phyloP scores from a whole-genome alignment of 495 filamentous ascomycete species.

The Penicillium manginii region DNA sequence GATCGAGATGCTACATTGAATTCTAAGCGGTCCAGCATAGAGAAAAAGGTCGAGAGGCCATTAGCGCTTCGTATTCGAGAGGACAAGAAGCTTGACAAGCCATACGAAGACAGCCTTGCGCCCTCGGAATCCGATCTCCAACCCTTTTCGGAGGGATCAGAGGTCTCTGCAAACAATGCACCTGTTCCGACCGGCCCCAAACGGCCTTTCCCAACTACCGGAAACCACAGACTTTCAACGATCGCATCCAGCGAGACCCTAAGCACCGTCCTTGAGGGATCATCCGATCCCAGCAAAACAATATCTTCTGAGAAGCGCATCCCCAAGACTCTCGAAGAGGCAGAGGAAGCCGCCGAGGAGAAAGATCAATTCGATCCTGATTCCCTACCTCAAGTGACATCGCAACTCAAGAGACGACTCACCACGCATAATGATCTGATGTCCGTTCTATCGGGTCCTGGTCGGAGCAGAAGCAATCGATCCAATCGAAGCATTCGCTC shows the following conservation, averaged over 20 bases:
- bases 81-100: constrained; percentile 25
- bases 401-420: constrained; percentile 66
- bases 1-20: constrained; percentile 10
- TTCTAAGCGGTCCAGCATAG: constrained; percentile 14
- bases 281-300: neutral
- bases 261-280: constrained; percentile 48
- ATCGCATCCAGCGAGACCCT: constrained; percentile 69
- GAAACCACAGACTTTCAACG: constrained; percentile 71
- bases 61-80: constrained; percentile 13
- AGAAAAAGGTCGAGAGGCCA: constrained; percentile 12
- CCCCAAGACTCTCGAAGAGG: constrained; percentile 7
- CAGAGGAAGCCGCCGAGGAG: constrained; percentile 39
- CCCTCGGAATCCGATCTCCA: constrained; percentile 34
- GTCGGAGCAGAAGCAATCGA: constrained; percentile 65
- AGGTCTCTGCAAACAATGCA: constrained; percentile 44
- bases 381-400: constrained; percentile 48
- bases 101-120: constrained; percentile 27
- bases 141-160: constrained; percentile 40
- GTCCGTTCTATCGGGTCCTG: constrained; percentile 82
- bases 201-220: constrained; percentile 64
- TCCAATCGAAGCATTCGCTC: constrained; percentile 75
- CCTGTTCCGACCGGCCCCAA: constrained; percentile 45
- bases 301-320: constrained; percentile 1
- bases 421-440: constrained; percentile 94
- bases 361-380: constrained; percentile 49